A percentile compares a stretch with the other conserved stretches of the same genome.
These are phyloP conservation scores for Berkeleyomyces rouxiae DNA, from an alignment of 2,329 filamentous ascomycete genomes.

Conservation along the genomic window DNA sequence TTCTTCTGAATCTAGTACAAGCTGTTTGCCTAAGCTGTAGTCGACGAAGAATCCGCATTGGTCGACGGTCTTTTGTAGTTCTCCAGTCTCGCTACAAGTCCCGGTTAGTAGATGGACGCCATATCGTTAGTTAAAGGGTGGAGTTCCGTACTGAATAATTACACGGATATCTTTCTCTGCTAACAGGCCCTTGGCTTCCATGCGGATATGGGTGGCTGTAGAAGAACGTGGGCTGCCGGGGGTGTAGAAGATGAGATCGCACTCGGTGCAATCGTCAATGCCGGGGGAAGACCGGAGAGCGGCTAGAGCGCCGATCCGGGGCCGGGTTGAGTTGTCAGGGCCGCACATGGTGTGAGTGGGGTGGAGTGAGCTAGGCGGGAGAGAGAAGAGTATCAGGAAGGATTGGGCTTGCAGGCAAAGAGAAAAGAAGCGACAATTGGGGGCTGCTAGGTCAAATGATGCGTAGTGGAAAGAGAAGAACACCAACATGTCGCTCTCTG, in stretches of 20 bases:
- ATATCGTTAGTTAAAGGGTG: neutral
- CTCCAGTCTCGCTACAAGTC: constrained; percentile 6
- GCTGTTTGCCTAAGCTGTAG: neutral
- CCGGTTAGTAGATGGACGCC: neutral
- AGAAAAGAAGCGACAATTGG: no score
- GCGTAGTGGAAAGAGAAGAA: no score
- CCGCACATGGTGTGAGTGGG: constrained; percentile 26
- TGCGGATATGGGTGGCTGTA: constrained; percentile 27
- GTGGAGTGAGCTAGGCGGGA: no score
- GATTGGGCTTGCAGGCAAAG: neutral
- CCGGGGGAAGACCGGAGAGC: constrained; percentile 22
- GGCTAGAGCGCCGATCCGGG: constrained; percentile 30
- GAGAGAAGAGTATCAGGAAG: no score
- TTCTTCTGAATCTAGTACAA: neutral
- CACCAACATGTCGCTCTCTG: neutral
- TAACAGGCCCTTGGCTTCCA: constrained; percentile 21
- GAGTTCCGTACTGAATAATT: constrained; percentile 28
- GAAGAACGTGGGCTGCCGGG: constrained; percentile 23
- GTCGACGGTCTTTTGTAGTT: constrained; percentile 23
- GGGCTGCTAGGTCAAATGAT: no score
- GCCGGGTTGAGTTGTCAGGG: constrained; percentile 24
- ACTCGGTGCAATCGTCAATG: constrained; percentile 15
- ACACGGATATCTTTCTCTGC: constrained; percentile 20
- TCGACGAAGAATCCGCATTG: constrained; percentile 23
- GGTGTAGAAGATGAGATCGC: constrained; percentile 30